These are phyloP conservation scores for Massariosphaeria phaeospora DNA, from an alignment of 495 filamentous ascomycete genomes.

Conservation along the genomic window DNA sequence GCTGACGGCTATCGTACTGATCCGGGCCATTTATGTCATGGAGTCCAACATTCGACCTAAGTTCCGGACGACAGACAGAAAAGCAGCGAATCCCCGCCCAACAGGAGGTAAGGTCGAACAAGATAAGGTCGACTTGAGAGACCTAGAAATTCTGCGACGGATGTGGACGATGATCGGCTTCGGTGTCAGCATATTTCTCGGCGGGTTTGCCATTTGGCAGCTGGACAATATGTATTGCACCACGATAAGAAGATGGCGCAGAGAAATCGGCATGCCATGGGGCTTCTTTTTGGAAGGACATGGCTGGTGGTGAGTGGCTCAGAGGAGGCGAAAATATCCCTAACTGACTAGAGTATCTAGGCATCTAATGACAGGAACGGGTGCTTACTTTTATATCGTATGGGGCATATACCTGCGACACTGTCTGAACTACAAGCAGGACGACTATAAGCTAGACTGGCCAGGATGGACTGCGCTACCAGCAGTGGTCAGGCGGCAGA, in stretches of 20 bases:
- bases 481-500: conserved; percentile 48
- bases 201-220: conserved; percentile 82
- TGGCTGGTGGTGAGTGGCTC: conserved; percentile 82
- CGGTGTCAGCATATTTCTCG: conserved; percentile 71
- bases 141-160: conserved; percentile 55
- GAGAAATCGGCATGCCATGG: conserved; percentile 78
- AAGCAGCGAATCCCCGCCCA: conserved; percentile 36
- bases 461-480: conserved; percentile 62
- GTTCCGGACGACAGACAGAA: conserved; percentile 30
- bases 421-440: conserved; percentile 70
- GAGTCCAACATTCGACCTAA: conserved; percentile 67
- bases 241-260: conserved; percentile 64
- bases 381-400: conserved; percentile 78
- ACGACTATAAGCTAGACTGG: conserved; percentile 74
- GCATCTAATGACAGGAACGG: conserved; percentile 62
- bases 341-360: conserved; percentile 36
- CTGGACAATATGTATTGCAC: conserved; percentile 80
- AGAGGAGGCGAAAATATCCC: conserved; percentile 4
- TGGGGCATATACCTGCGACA: conserved; percentile 85
- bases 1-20: conserved; percentile 71
- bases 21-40: conserved; percentile 87
- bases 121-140: conserved; percentile 48
- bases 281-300: conserved; percentile 86
- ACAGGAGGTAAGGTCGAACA: conserved; percentile 28
- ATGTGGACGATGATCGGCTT: conserved; percentile 73